These are phyloP conservation scores for Penicillium brevicompactum DNA, from an alignment of 2,329 filamentous ascomycete species.

Conservation along the genomic window DNA sequence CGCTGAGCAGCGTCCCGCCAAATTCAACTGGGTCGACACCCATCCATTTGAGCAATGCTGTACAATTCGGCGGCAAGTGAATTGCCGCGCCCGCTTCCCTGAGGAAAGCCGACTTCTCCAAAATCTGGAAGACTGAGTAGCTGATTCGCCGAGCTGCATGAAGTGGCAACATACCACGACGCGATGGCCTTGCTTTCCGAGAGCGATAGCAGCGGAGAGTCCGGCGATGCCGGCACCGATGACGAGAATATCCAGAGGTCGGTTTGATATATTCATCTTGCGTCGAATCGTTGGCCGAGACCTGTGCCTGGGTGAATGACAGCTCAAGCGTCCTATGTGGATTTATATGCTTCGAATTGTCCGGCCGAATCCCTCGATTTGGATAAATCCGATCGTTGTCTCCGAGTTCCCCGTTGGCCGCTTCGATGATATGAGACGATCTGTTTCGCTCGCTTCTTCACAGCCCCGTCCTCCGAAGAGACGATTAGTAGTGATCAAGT, in stretches of 20 bases:
- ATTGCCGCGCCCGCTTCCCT: slow-evolving; percentile 30
- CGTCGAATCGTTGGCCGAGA: no score
- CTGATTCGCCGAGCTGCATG: background rate
- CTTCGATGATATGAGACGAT: background rate
- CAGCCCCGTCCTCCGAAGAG: no score
- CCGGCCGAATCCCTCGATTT: background rate
- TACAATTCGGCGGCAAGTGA: slow-evolving; percentile 31
- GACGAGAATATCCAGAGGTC: slow-evolving; percentile 24
- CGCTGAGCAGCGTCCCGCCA: slow-evolving; percentile 26
- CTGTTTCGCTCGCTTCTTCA: no score
- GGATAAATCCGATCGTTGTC: background rate
- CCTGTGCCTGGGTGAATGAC: no score
- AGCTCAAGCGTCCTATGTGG: no score
- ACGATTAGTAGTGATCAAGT: no score
- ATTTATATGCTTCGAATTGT: no score
- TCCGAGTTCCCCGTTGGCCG: background rate
- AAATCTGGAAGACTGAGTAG: slow-evolving; percentile 22
- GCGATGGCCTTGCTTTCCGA: slow-evolving; percentile 35
- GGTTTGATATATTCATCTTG: no score
- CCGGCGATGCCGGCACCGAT: slow-evolving; percentile 40
- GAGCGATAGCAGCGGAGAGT: slow-evolving; percentile 34
- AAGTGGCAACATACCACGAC: slow-evolving; percentile 30
- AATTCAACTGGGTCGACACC: slow-evolving; percentile 23
- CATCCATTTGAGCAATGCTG: slow-evolving; percentile 28
- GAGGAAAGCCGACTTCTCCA: slow-evolving; percentile 30